Conservation (phyloP, 345 rosid genomes). For the Camelina neglecta region DNA sequence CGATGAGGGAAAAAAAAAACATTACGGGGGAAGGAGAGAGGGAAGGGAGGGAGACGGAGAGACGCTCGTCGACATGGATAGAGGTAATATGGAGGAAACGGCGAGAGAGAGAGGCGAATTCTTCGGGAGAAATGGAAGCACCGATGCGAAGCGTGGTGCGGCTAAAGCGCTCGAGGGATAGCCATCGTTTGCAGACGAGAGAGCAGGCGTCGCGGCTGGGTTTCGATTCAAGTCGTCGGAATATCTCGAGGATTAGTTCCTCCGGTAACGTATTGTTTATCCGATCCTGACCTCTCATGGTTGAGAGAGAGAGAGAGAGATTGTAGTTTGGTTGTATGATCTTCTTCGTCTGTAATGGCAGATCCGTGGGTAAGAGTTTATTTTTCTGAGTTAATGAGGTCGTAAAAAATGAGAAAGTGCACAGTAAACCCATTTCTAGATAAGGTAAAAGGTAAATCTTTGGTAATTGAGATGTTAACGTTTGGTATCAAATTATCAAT, state of each 20-base stretch:
- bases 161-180: slow-evolving; percentile 71
- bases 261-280: slow-evolving; percentile 78
- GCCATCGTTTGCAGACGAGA: slow-evolving; percentile 94
- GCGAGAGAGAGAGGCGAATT: slow-evolving; percentile 59
- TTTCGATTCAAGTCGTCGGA: slow-evolving; percentile 71
- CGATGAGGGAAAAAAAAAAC: slow-evolving; percentile 7
- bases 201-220: slow-evolving; percentile 77
- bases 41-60: slow-evolving; percentile 57
- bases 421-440: too few relatives aligned
- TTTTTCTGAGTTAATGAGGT: neutral
- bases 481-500: neutral
- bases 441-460: too few relatives aligned
- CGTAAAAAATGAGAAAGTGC: too few relatives aligned
- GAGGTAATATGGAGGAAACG: slow-evolving; percentile 69
- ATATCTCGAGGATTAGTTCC: slow-evolving; percentile 77
- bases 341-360: neutral
- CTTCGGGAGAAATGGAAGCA: slow-evolving; percentile 75
- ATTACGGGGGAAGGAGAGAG: slow-evolving; percentile 36
- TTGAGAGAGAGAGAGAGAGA: slow-evolving; percentile 17
- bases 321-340: neutral
- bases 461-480: neutral
- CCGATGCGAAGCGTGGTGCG: slow-evolving; percentile 86
- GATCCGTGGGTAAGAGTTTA: neutral
- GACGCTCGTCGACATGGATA: slow-evolving; percentile 78
- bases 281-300: slow-evolving; percentile 77